Base-by-base conservation (phyloP, 139 green algal genomes). In the Tetraselmis chui region DNA sequence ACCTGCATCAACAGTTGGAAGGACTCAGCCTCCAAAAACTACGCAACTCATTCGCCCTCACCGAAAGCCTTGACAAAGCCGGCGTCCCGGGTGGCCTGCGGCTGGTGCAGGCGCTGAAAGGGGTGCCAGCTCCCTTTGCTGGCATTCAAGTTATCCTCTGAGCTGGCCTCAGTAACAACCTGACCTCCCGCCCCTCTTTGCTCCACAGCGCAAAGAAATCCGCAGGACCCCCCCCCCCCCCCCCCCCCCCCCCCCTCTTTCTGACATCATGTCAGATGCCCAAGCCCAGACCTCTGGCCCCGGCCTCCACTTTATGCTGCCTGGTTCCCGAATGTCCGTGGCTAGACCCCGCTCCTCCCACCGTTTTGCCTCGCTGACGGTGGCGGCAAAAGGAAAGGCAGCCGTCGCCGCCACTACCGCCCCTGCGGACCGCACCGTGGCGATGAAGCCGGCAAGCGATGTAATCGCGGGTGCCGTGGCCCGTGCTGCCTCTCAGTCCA, bases 391-490 rank as follows among this genome's bases (percentile, higher is more conserved):
- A 1, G 23, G 2, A 2, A 32, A 28, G 18, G 27, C 76, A 5
- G 2, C 11, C 2, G 18, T 2, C 76, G 28, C 23, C 76, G 27
- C 28, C 76, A 31, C 75, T 26, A n/a, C n/a, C n/a, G 2, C 76
- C 2, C 76, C 76, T 28, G 28, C n/a, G 27, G 27, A 25, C 31
- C 79, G 18, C 82, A 80, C 29, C 30, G 30, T 45, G 23, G 30
- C 5, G 23, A 81, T 11, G 28, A 92, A 92, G 84, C 88, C 88
- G 1, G 76, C 85, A 0, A 87, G 84, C 45, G 91, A 96, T 82
- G 90, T 94, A 0, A 28, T 96, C 0, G 89, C 89, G 28, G 92
- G 92, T 0, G 89, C 90, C 0, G 81, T 92, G 78, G 92, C 92
- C 5, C 85, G 91, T 25, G 90, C 90, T 30, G 85, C 85, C 32